A percentile compares a stretch with the other conserved stretches of the same genome.
Evolutionary conservation across 2,329 filamentous ascomycete species (phyloP).

Genomic region (Pyrenochaeta sp.): DNA sequence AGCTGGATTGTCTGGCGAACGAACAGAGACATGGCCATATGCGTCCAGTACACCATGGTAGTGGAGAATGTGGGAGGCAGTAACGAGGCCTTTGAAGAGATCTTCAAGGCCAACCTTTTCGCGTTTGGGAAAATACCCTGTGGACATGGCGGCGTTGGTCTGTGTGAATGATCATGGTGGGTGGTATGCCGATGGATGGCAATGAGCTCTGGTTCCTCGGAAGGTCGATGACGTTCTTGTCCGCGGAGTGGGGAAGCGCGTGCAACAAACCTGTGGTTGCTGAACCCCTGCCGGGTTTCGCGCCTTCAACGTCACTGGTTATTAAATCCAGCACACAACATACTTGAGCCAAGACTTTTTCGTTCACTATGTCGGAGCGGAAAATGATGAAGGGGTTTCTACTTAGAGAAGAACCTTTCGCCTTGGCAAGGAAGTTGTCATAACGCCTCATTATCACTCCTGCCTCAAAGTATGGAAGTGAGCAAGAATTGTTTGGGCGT

Average conservation of each 20-base stretch:
- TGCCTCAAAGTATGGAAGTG: too few species aligned
- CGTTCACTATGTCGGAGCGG: too few species aligned
- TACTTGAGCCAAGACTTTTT: too few species aligned
- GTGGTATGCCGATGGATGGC: slow-evolving; percentile 1
- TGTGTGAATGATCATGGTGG: slow-evolving; percentile 6
- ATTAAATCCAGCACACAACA: too few species aligned
- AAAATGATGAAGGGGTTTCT: too few species aligned
- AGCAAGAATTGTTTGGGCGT: too few species aligned
- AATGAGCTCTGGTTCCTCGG: slow-evolving; percentile 10
- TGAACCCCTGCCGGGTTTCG: too few species aligned
- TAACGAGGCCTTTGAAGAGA: slow-evolving; percentile 52
- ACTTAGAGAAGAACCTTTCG: too few species aligned
- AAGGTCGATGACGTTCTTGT: slow-evolving; percentile 28
- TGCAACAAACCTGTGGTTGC: too few species aligned
- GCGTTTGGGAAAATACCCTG: slow-evolving; percentile 49
- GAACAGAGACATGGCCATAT: slow-evolving; percentile 63
- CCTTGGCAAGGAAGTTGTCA: too few species aligned
- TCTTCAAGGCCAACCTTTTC: slow-evolving; percentile 48
- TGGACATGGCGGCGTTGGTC: slow-evolving; percentile 33
- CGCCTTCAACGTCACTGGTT: too few species aligned
- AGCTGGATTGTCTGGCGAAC: slow-evolving; percentile 56
- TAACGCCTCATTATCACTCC: too few species aligned
- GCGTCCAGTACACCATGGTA: slow-evolving; percentile 60
- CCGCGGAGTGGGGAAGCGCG: slow-evolving; percentile 4
- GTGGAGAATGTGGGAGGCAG: slow-evolving; percentile 62